Evolutionary conservation across 495 filamentous ascomycete species (phyloP).

Genomic region (Recurvomyces mirabilis): DNA sequence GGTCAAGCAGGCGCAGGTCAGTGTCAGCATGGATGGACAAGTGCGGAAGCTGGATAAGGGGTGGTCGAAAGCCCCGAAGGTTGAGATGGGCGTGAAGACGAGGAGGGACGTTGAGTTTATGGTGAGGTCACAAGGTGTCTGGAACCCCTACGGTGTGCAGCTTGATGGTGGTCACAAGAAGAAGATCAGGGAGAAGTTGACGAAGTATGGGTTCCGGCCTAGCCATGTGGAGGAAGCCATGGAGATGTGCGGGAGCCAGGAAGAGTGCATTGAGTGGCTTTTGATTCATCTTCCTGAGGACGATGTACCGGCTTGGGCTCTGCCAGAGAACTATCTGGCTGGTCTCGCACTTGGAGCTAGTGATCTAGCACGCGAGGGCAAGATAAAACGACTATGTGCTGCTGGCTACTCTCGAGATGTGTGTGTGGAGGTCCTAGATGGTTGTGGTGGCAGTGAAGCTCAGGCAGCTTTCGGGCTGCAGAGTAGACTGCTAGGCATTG

Average conservation of each 20-base stretch:
- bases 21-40: conserved; percentile 24
- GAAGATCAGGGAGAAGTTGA: conserved; percentile 61
- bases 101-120: conserved; percentile 66
- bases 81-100: conserved; percentile 78
- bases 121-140: conserved; percentile 62
- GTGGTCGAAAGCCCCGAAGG: conserved; percentile 76
- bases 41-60: conserved; percentile 43
- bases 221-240: conserved; percentile 85
- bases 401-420: conserved; percentile 78
- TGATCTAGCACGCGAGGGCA: conserved; percentile 65
- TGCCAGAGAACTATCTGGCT: conserved; percentile 81
- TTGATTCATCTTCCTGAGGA: conserved; percentile 95
- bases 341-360: conserved; percentile 73
- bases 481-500: conserved; percentile 41
- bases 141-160: conserved; percentile 68
- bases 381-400: conserved; percentile 67
- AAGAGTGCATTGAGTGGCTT: conserved; percentile 87
- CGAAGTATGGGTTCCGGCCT: conserved; percentile 64
- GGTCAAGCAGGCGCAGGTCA: conserved; percentile 27
- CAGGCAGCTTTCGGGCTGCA: conserved; percentile 70
- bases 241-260: conserved; percentile 76
- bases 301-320: conserved; percentile 76
- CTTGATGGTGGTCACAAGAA: conserved; percentile 47
- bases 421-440: conserved; percentile 61
- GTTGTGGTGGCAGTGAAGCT: conserved; percentile 58